Evolutionary conservation across 768 basidiomycete genomes (phyloP).

Genomic region (Pulveroboletus sp.): DNA sequence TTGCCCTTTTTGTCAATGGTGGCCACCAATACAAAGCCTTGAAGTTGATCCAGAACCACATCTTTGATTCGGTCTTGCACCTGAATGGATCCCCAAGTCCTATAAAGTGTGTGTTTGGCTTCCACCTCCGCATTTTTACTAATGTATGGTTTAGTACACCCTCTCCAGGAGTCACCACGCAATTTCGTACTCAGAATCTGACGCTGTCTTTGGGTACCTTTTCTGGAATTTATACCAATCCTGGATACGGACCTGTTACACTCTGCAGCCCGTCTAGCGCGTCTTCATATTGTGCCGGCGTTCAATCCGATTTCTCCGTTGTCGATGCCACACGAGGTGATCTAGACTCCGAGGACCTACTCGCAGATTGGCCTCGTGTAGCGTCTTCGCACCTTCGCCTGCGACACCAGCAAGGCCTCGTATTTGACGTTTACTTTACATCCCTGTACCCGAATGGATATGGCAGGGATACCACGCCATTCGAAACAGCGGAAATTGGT

Average conservation of each 20-base stretch:
- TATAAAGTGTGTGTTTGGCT: constrained; percentile 4
- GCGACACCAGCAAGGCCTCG: constrained; percentile 12
- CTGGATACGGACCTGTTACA: constrained; percentile 37
- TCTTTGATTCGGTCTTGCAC: constrained; percentile 25
- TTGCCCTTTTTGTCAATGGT: constrained; percentile 35
- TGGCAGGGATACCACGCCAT: constrained; percentile 35
- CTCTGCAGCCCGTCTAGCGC: constrained; percentile 32
- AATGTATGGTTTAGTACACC: not conserved
- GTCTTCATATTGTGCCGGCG: constrained; percentile 21
- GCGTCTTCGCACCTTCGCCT: constrained; percentile 40
- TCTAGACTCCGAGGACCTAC: constrained; percentile 16
- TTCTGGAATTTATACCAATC: constrained; percentile 35
- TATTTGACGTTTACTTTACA: constrained; percentile 22
- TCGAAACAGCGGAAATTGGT: constrained; percentile 17
- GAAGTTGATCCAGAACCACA: constrained; percentile 6
- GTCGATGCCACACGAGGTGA: constrained; percentile 20
- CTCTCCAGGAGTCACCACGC: not conserved
- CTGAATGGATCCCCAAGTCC: not conserved
- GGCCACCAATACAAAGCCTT: constrained; percentile 14
- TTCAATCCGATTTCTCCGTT: constrained; percentile 28
- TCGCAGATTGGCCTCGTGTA: constrained; percentile 32
- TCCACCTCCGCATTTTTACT: not conserved
- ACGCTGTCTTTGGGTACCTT: constrained; percentile 23
- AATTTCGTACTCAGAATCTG: not conserved
- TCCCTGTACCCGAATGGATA: constrained; percentile 37